A percentile compares a stretch with the other conserved stretches of the same genome.
Conservation (phyloP, 345 rosid species). For the Aegle marmelos region DNA sequence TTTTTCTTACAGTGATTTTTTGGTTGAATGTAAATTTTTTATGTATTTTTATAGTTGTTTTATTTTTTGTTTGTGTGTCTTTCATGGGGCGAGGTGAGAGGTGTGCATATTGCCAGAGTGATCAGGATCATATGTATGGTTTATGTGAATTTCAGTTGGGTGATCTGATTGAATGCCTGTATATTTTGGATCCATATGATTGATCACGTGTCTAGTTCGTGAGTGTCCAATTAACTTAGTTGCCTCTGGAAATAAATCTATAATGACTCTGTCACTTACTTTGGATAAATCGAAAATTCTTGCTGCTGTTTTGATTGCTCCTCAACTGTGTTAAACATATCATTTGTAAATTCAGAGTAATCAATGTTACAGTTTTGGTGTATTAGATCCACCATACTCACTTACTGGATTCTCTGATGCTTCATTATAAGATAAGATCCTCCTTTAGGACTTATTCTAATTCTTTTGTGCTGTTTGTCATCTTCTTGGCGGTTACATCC, state of each 20-base stretch:
- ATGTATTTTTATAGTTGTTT: background rate
- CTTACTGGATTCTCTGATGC: background rate
- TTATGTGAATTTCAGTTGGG: background rate
- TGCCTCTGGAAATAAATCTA: background rate
- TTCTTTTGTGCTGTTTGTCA: background rate
- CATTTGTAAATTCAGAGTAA: background rate
- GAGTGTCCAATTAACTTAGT: background rate
- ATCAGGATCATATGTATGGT: background rate
- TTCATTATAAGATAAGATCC: background rate
- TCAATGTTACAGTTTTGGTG: no score
- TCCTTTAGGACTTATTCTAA: background rate
- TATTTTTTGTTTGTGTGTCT: background rate
- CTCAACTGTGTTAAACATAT: background rate
- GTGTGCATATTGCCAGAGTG: background rate
- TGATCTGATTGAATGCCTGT: background rate
- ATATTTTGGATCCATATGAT: background rate
- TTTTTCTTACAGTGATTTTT: background rate
- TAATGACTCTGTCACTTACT: background rate
- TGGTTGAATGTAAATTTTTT: background rate
- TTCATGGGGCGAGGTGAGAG: no score
- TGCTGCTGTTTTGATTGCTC: background rate
- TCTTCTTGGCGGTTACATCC: background rate
- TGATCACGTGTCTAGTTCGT: background rate
- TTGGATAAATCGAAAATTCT: background rate
- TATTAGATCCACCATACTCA: background rate